Base-by-base conservation (phyloP, 768 basidiomycete species). In the Calocera viscosa region DNA sequence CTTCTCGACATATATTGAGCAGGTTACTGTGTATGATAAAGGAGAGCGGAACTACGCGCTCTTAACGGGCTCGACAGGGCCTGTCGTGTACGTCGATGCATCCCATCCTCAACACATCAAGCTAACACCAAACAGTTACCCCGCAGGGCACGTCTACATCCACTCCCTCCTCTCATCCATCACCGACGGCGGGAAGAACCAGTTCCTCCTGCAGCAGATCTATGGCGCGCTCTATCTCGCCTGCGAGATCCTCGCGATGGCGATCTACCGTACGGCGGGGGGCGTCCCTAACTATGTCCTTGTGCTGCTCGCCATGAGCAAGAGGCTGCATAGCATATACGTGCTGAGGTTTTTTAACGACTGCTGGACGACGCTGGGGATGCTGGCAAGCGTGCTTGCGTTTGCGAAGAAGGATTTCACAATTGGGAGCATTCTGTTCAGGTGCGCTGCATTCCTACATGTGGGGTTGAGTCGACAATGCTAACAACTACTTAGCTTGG, bases 1-100 rank as follows among this genome's bases (percentile, higher is more conserved):
- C 77, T 98, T 91, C 86, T 83, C 87, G 72, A 97, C 96, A 0
- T 99, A 99, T 74, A 92, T 97, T 86, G 79, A 87, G 65, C 96
- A 98, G 65, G 82, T 90, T 0, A 82, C 87, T 66, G 74, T 88
- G 43, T 93, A 90, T 77, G 72, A 90, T 60, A 82, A 84, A 66
- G 94, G 94, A 35, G 88, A 94, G 74, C 81, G 87, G 60, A 84
- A 94, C 72, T 99, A 99, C 74, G 81, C 84, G 14, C 76, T 80
- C 68, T 88, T 99, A 64, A 79, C 83, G 66, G 96, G 96, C 0
- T 94, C 93, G 1, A 96, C 93, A 5, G 96, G 96, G 17, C 91
- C 90, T 10, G 78, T 95, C 10, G 94, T 97, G 94, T 96, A 73
- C 75, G 79, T 70, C 38, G 30, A 84, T 74, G 70, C 64, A 26